Percentiles rank a stretch among this genome's conserved stretches.
phyloP scores from a whole-genome alignment of 2,329 filamentous ascomycete species.

The Gnomoniopsis sp. region DNA sequence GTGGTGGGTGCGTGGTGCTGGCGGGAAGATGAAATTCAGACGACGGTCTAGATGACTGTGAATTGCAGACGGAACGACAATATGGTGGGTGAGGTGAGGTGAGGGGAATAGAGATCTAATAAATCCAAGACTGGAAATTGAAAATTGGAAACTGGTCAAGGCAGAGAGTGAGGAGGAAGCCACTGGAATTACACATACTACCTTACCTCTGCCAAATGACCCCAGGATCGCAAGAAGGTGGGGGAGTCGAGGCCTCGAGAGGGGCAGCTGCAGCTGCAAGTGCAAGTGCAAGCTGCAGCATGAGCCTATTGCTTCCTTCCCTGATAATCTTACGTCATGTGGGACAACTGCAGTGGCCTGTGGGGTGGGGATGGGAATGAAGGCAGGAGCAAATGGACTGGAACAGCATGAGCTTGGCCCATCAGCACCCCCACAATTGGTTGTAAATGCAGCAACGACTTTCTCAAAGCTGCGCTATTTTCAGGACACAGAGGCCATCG shows the following conservation, averaged over 20 bases:
- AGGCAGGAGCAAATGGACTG: neutral
- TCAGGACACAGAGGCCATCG: neutral
- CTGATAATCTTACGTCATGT: neutral
- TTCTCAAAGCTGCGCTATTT: neutral
- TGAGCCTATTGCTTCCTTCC: no score
- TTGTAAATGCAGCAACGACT: neutral
- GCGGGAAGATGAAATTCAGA: conserved; percentile 2
- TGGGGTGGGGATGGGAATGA: neutral
- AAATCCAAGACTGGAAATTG: no score
- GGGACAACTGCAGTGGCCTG: conserved; percentile 1
- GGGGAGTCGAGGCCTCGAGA: no score
- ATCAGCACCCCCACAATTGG: conserved; percentile 5
- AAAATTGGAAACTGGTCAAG: no score
- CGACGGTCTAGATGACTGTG: conserved; percentile 5
- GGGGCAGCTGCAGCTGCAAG: no score
- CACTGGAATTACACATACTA: no score
- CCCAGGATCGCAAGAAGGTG: no score
- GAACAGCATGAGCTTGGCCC: neutral
- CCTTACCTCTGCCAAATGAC: no score
- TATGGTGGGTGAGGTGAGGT: neutral
- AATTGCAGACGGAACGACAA: neutral
- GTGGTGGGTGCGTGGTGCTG: neutral
- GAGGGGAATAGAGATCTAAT: no score
- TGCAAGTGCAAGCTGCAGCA: no score
- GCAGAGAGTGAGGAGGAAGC: no score